A percentile compares a stretch with the other conserved stretches of the same genome.
phyloP scores from a whole-genome alignment of 805 yeast species.

The Metschnikowia bowlesiae region DNA sequence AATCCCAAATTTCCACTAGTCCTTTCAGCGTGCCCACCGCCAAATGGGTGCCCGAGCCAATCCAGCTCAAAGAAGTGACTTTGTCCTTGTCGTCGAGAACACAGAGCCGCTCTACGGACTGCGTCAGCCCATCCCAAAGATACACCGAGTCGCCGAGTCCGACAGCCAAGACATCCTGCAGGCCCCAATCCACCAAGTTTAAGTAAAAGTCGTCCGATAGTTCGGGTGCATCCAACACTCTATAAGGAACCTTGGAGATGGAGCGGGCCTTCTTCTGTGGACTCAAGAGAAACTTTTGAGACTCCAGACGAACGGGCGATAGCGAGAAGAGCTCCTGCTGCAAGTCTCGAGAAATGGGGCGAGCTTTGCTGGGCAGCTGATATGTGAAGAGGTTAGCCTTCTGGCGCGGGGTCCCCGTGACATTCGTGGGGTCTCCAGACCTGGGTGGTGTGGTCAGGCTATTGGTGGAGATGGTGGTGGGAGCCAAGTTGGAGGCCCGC shows the following conservation, averaged over 20 bases:
- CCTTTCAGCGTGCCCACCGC: constrained; percentile 91
- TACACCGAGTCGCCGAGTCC: constrained; percentile 87
- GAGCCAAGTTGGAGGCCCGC: constrained; percentile 6
- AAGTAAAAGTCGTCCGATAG: constrained; percentile 90
- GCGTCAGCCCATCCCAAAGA: constrained; percentile 84
- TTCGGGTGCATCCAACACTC: constrained; percentile 95
- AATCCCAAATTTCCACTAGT: constrained; percentile 92
- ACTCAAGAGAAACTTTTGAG: constrained; percentile 71
- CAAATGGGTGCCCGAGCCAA: constrained; percentile 87
- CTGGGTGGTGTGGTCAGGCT: constrained; percentile 24
- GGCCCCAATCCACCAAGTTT: constrained; percentile 93
- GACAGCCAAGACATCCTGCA: constrained; percentile 81
- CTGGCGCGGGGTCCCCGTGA: constrained; percentile 35
- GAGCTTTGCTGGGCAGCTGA: constrained; percentile 61
- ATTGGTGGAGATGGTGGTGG: constrained; percentile 5
- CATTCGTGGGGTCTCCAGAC: constrained; percentile 5
- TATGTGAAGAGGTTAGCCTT: constrained; percentile 66
- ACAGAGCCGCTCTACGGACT: constrained; percentile 76
- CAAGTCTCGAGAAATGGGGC: constrained; percentile 60
- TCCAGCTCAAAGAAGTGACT: constrained; percentile 87
- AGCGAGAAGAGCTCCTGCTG: constrained; percentile 74
- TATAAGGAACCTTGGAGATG: constrained; percentile 81
- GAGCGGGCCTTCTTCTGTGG: constrained; percentile 77
- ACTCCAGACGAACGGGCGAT: constrained; percentile 86
- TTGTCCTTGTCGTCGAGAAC: constrained; percentile 64